Conservation (phyloP, 768 basidiomycete species). For the Auricularia cornea region DNA sequence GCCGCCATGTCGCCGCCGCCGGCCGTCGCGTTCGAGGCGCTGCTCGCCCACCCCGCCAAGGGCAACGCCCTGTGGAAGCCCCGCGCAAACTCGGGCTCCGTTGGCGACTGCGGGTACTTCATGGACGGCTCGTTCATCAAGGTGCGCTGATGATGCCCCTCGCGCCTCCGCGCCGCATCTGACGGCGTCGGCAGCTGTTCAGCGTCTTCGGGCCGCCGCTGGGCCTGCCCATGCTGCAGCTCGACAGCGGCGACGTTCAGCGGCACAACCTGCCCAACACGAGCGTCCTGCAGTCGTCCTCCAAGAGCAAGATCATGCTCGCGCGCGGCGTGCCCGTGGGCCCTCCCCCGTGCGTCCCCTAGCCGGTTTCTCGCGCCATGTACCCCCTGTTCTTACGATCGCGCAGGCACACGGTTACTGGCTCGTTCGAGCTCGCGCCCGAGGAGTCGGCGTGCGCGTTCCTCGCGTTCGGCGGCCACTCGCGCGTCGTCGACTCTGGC, state of each 20-base stretch:
- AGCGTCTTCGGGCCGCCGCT: background rate
- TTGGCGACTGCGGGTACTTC: background rate
- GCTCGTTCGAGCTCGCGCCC: background rate
- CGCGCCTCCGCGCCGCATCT: background rate
- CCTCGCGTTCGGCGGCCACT: background rate
- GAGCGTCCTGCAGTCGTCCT: background rate
- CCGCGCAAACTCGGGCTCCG: background rate
- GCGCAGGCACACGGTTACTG: background rate
- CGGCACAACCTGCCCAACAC: background rate
- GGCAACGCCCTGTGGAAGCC: background rate
- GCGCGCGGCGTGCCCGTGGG: background rate
- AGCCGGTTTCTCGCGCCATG: background rate
- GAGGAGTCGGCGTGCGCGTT: background rate
- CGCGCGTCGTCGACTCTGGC: background rate
- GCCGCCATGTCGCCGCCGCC: background rate
- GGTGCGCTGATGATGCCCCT: background rate
- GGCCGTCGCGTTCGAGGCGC: background rate
- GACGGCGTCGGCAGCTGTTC: background rate
- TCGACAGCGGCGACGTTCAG: background rate
- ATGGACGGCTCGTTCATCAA: background rate
- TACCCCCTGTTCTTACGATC: background rate
- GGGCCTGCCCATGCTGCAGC: background rate
- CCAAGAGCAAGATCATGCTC: background rate
- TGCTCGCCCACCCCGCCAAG: background rate
- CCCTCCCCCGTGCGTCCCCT: background rate